Percentiles rank a stretch among this genome's conserved stretches.
Conservation (phyloP, 805 yeast genomes). For the Candida glaebosa region DNA sequence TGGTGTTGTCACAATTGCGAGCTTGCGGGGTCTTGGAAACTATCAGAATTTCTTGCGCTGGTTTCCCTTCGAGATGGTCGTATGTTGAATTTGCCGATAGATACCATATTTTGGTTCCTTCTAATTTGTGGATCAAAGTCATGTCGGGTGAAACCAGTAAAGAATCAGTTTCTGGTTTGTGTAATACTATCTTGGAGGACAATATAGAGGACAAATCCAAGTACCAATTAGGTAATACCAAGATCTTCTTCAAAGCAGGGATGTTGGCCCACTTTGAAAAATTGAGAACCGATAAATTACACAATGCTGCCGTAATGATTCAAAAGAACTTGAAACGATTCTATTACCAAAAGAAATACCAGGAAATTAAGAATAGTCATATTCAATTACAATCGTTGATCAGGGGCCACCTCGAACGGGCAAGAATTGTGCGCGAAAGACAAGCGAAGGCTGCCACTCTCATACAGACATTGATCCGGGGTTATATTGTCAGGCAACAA, state of each 20-base stretch:
- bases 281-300: constrained; percentile 73
- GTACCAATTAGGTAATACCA: constrained; percentile 88
- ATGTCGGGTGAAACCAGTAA: constrained; percentile 49
- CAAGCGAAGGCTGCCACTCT: constrained; percentile 60
- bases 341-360: constrained; percentile 59
- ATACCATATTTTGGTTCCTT: constrained; percentile 77
- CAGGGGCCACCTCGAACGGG: constrained; percentile 63
- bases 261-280: constrained; percentile 90
- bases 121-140: constrained; percentile 63
- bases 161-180: constrained; percentile 58
- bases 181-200: constrained; percentile 60
- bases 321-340: constrained; percentile 77
- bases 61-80: constrained; percentile 95
- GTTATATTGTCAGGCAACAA: constrained; percentile 44
- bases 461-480: constrained; percentile 69
- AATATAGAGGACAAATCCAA: constrained; percentile 64
- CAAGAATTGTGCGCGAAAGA: constrained; percentile 49
- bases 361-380: constrained; percentile 52
- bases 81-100: constrained; percentile 90
- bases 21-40: constrained; percentile 99
- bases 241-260: constrained; percentile 95
- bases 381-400: constrained; percentile 54
- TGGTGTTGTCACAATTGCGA: constrained; percentile 92
- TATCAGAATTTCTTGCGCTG: constrained; percentile 93
- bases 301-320: constrained; percentile 73